Conservation (phyloP, 2,329 filamentous ascomycete species). For the Pseudophaeomoniella oleicola region DNA sequence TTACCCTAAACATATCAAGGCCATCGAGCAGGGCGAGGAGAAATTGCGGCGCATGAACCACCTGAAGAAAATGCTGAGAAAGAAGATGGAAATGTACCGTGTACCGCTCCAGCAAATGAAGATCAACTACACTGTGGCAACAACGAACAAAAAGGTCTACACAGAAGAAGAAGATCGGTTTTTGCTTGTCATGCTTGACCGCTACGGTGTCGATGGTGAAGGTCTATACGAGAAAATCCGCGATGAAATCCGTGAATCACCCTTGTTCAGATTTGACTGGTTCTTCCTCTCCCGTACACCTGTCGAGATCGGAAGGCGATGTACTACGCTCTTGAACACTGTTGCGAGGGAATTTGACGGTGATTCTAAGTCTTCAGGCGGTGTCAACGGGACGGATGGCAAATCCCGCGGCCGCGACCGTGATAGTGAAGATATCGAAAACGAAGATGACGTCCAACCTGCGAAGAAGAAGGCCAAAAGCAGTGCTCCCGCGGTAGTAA, state of each 20-base stretch:
- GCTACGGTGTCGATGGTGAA: constrained; percentile 81
- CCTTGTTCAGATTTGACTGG: constrained; percentile 97
- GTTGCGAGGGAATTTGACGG: constrained; percentile 85
- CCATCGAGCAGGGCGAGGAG: constrained; percentile 87
- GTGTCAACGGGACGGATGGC: constrained; percentile 48
- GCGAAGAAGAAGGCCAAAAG: constrained; percentile 91
- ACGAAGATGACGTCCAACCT: constrained; percentile 67
- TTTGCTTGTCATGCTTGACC: constrained; percentile 81
- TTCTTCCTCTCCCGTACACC: constrained; percentile 95
- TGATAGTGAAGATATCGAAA: constrained; percentile 73
- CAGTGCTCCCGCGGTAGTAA: constrained; percentile 56
- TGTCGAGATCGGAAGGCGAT: constrained; percentile 79
- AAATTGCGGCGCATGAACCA: constrained; percentile 77
- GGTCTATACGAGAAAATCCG: constrained; percentile 83
- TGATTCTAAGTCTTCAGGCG: constrained; percentile 33
- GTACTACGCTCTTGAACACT: constrained; percentile 85
- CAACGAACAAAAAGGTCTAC: constrained; percentile 99
- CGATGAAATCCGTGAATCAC: constrained; percentile 91
- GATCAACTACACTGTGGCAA: constrained; percentile 97
- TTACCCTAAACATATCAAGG: constrained; percentile 73
- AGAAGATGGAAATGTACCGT: constrained; percentile 94
- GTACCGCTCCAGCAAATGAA: constrained; percentile 95
- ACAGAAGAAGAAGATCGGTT: constrained; percentile 97
- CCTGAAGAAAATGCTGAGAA: constrained; percentile 81
- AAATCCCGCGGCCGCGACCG: constrained; percentile 46